phyloP scores from a whole-genome alignment of 495 filamentous ascomycete genomes.

The Trichodelitschia bisporula region DNA sequence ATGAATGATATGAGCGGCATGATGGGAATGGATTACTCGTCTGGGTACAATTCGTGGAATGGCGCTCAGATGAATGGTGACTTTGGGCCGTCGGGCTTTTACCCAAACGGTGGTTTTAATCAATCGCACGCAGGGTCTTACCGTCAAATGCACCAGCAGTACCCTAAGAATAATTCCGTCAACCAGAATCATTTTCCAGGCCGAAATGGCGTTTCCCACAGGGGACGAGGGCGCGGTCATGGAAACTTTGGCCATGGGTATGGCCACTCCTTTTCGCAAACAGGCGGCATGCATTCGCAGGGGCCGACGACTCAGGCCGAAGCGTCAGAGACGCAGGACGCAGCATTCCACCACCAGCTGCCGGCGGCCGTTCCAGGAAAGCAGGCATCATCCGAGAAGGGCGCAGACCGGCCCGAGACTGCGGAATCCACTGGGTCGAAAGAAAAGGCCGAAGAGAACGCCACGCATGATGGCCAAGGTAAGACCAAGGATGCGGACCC shows the following conservation, averaged over 20 bases:
- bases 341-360: slow-evolving; percentile 1
- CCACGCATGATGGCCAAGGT: too few species aligned
- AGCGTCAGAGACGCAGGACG: neutral
- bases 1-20: slow-evolving; percentile 26
- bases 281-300: too few species aligned
- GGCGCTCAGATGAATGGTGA: slow-evolving; percentile 58
- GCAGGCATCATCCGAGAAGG: neutral
- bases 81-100: slow-evolving; percentile 59
- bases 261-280: neutral
- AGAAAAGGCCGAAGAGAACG: too few species aligned
- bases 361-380: slow-evolving; percentile 1
- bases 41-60: too few species aligned
- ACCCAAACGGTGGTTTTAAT: slow-evolving; percentile 35
- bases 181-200: slow-evolving; percentile 15
- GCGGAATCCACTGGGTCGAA: too few species aligned
- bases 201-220: slow-evolving; percentile 19
- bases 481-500: neutral
- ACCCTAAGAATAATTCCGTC: slow-evolving; percentile 30
- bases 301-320: neutral
- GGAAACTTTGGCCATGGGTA: slow-evolving; percentile 21
- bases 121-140: slow-evolving; percentile 30
- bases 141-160: slow-evolving; percentile 27
- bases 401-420: too few species aligned
- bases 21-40: slow-evolving; percentile 11
- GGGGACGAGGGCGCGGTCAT: slow-evolving; percentile 11